phyloP scores from a whole-genome alignment of 371 early-diverging fungal species.

The Sporodiniella umbellata region DNA sequence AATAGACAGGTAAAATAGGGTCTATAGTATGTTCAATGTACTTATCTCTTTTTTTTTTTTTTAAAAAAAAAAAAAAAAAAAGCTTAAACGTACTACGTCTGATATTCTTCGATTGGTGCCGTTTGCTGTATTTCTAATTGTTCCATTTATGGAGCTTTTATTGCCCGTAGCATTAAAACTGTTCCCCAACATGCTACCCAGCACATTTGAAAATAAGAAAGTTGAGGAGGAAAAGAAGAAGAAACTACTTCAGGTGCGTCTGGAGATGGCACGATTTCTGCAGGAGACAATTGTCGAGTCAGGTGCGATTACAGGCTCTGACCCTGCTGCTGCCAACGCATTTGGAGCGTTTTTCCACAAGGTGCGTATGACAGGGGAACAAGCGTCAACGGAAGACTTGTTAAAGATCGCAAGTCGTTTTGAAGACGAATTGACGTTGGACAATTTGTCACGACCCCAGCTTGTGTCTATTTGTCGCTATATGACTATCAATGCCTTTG shows the following conservation, averaged over 20 bases:
- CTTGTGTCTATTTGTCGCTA: constrained; percentile 92
- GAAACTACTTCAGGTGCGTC: constrained; percentile 81
- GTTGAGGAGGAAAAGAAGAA: constrained; percentile 89
- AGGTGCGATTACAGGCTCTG: constrained; percentile 57
- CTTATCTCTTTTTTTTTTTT: not conserved
- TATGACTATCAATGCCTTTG: constrained; percentile 92
- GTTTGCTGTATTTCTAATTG: constrained; percentile 86
- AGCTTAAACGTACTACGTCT: constrained; percentile 81
- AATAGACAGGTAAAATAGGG: constrained; percentile 82
- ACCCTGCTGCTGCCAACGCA: constrained; percentile 68
- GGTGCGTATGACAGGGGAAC: constrained; percentile 85
- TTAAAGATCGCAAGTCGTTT: constrained; percentile 83
- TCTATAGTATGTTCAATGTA: not conserved
- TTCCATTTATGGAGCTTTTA: constrained; percentile 94
- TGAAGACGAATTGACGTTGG: constrained; percentile 90
- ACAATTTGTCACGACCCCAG: constrained; percentile 91
- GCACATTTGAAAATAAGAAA: constrained; percentile 91
- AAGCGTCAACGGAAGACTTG: constrained; percentile 79
- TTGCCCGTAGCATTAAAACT: constrained; percentile 90
- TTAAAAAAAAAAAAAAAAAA: not conserved
- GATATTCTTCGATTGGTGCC: constrained; percentile 91
- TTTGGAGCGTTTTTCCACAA: constrained; percentile 81
- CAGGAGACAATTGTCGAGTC: constrained; percentile 94
- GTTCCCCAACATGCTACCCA: constrained; percentile 97
- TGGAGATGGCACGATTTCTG: constrained; percentile 93